Base-by-base conservation (phyloP, 257 asterid species). In the Eustoma russellianum region DNA sequence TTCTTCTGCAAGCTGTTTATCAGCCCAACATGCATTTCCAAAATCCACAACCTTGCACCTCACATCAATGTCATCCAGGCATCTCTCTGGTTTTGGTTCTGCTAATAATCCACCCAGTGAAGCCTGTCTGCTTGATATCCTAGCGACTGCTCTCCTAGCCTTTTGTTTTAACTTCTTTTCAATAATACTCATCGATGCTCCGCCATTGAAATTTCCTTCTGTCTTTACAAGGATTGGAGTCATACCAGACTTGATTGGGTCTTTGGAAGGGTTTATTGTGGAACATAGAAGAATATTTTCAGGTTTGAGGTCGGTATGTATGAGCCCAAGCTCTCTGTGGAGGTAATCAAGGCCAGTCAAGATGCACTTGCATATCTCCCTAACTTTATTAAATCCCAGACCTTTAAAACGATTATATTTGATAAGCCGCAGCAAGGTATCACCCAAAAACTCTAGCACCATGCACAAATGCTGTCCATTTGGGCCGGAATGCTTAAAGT, bases 361-460 rank as follows among this genome's bases (percentile, higher is more conserved):
- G 62, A 88, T 75, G 82, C 88, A 88, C 72, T 50, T 88, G 74
- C 97, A 85, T 48, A 92, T 78, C 74, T 92, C 99, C 80, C 80
- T 82, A 66, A 92, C 95, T 78, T 72, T 85, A 67, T 57, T 76
- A 69, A 85, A 45, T 51, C 75, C 91, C 55, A 92, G 93, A 51
- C 97, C 94, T 70, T 81, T 85, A 67, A 88, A 83, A 13, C 79
- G 86, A 70, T 81, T 82, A 67, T 77, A 79, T 76, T 78, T 88
- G 69, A 83, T 78, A 46, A 92, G 76, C 51, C 78, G 81, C 61
- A 92, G 79, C 58, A 92, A 77, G 75, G 83, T 92, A 70, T 92
- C 99, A 33, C 99, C 99, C 33, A 92, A 93, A 79, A 88, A 92
- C 65, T 92, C 95, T 66, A 92, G 78, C 56, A 77, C 99, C 99